These are phyloP conservation scores for Immersiella caudata DNA, from an alignment of 495 filamentous ascomycete species.

Conservation along the genomic window DNA sequence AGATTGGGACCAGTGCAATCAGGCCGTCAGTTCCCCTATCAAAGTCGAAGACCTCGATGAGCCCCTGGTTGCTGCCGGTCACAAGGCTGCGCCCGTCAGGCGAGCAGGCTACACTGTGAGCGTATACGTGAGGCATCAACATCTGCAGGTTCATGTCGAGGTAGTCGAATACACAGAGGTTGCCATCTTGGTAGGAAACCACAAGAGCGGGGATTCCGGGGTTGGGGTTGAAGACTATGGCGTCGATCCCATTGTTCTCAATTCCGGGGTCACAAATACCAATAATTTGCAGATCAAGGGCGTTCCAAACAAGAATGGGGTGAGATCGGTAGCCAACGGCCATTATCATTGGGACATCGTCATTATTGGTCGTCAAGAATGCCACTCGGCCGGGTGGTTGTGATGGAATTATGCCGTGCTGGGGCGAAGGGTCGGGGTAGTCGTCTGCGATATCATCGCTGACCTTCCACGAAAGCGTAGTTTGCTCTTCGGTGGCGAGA, in stretches of 20 bases:
- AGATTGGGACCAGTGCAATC: slow-evolving; percentile 28
- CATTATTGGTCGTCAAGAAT: slow-evolving; percentile 16
- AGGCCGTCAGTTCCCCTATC: slow-evolving; percentile 11
- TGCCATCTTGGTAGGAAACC: slow-evolving; percentile 25
- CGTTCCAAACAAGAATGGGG: slow-evolving; percentile 30
- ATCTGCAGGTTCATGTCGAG: slow-evolving; percentile 17
- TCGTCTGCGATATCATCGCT: neutral
- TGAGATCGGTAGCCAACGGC: slow-evolving; percentile 32
- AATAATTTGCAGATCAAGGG: slow-evolving; percentile 18
- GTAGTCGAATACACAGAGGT: slow-evolving; percentile 33
- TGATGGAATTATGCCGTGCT: slow-evolving; percentile 8
- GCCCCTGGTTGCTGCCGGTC: slow-evolving; percentile 28
- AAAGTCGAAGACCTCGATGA: slow-evolving; percentile 37
- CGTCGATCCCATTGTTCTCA: slow-evolving; percentile 24
- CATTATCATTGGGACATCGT: slow-evolving; percentile 22
- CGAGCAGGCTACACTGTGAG: slow-evolving; percentile 33
- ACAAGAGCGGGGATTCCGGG: slow-evolving; percentile 27
- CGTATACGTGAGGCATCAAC: slow-evolving; percentile 10
- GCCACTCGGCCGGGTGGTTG: slow-evolving; percentile 21
- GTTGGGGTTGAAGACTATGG: slow-evolving; percentile 34
- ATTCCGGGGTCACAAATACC: slow-evolving; percentile 14
- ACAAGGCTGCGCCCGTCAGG: slow-evolving; percentile 32
- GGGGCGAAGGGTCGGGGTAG: neutral
- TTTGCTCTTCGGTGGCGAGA: slow-evolving; percentile 12
- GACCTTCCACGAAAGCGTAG: slow-evolving; percentile 21